A percentile compares a stretch with the other conserved stretches of the same genome.
These are phyloP conservation scores for Trichoderma sp. DNA, from an alignment of 2,329 filamentous ascomycete genomes.

Conservation along the genomic window DNA sequence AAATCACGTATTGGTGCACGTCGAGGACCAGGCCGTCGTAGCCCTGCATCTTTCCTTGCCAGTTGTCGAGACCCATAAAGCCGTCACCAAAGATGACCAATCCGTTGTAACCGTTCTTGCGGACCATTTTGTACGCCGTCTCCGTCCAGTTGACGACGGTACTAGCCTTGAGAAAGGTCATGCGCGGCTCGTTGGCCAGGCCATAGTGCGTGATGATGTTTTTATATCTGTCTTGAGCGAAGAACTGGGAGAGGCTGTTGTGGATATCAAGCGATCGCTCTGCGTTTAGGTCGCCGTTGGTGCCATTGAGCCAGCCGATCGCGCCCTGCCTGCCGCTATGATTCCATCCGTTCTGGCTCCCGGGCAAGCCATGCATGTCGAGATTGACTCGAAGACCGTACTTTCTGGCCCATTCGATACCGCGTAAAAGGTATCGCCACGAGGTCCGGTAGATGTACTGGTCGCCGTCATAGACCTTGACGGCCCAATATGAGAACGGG, in stretches of 20 bases:
- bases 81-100: conserved; percentile 88
- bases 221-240: conserved; percentile 87
- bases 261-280: conserved; percentile 86
- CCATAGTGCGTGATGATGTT: conserved; percentile 93
- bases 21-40: conserved; percentile 81
- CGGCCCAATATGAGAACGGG: conserved; percentile 92
- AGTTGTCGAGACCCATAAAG: conserved; percentile 87
- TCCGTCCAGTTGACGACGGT: conserved; percentile 79
- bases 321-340: conserved; percentile 81
- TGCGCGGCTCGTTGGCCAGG: conserved; percentile 89
- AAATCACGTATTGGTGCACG: conserved; percentile 98
- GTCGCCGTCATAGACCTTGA: conserved; percentile 80
- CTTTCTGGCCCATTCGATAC: conserved; percentile 90
- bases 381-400: conserved; percentile 91
- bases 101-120: conserved; percentile 72
- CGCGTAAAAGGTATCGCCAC: conserved; percentile 91
- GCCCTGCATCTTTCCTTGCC: conserved; percentile 78
- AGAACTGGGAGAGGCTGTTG: conserved; percentile 84
- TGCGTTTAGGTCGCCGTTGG: conserved; percentile 74
- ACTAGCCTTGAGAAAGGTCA: conserved; percentile 68
- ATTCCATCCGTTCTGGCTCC: conserved; percentile 97
- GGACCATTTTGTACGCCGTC: conserved; percentile 70
- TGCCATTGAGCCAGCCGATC: conserved; percentile 91
- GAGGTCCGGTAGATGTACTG: conserved; percentile 84
- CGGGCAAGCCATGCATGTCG: conserved; percentile 87